phyloP scores from a whole-genome alignment of 2,329 filamentous ascomycete genomes.

The Claviceps cyperi region DNA sequence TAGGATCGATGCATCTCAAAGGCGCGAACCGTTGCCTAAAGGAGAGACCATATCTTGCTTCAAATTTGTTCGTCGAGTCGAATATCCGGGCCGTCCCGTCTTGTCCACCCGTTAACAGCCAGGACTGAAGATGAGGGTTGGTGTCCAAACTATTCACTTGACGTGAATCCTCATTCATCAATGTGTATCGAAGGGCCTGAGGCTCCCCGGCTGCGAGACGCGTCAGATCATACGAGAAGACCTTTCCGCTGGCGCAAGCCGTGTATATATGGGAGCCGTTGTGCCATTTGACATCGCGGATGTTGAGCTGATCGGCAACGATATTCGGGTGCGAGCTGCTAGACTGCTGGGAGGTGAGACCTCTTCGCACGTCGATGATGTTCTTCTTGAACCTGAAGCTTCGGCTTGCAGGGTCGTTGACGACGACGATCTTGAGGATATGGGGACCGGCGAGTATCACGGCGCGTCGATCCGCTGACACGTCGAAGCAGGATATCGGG shows the following conservation, averaged over 20 bases:
- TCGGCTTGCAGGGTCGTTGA: slow-evolving; percentile 30
- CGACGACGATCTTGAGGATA: slow-evolving; percentile 43
- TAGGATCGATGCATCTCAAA: slow-evolving; percentile 25
- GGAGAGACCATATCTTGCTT: slow-evolving; percentile 34
- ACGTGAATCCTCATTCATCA: slow-evolving; percentile 45
- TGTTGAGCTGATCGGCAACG: slow-evolving; percentile 43
- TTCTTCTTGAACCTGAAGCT: slow-evolving; percentile 36
- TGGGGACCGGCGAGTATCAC: slow-evolving; percentile 44
- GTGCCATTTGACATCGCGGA: slow-evolving; percentile 48
- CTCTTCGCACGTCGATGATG: slow-evolving; percentile 41
- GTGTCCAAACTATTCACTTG: slow-evolving; percentile 51
- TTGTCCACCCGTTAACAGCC: slow-evolving; percentile 47
- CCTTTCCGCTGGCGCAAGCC: slow-evolving; percentile 48
- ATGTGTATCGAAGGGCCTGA: slow-evolving; percentile 37
- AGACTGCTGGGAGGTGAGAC: slow-evolving; percentile 35
- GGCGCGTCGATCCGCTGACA: slow-evolving; percentile 38
- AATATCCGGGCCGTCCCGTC: slow-evolving; percentile 49
- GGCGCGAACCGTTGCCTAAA: slow-evolving; percentile 32
- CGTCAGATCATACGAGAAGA: slow-evolving; percentile 48
- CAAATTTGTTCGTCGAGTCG: slow-evolving; percentile 35
- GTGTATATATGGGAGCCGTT: slow-evolving; percentile 43
- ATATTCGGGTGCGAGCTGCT: slow-evolving; percentile 26
- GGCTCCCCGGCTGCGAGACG: slow-evolving; percentile 29
- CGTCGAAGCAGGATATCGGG: slow-evolving; percentile 43
- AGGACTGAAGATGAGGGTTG: slow-evolving; percentile 43